Evolutionary conservation across 2,329 filamentous ascomycete species (phyloP), one percentile per base, ranked within the genome.

Genomic region (Neofusicoccum umdonicola): DNA sequence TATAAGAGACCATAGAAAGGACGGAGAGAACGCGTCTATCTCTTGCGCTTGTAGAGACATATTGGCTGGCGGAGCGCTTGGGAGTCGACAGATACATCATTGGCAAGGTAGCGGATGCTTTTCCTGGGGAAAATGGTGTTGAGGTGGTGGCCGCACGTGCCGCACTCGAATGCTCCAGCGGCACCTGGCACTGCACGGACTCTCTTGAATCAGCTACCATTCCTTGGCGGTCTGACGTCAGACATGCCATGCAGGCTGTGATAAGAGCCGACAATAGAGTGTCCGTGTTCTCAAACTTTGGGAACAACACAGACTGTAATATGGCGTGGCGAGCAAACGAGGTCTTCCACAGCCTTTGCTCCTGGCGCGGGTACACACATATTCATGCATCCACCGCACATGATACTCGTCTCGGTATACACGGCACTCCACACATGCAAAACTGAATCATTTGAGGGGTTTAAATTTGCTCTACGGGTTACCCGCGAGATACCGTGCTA

Each of bases 171-270:
- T 22, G 12, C 22, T 48, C 11, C 12, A 7, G n/a, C 47, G 4
- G 12, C 27, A 31, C 27, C 27, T 7, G 27, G 22, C 22, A 22
- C 22, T 27, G 51, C 52, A 57, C 52, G 52, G 52, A 44, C 52
- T 34, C 52, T 17, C 37, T 34, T 57, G 39, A 17, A 41, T 34
- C 52, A 57, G 39, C 37, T 13, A 42, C 39, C 9, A 42, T 44
- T 44, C n/a, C 52, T 57, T 57, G 52, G 52, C 52, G n/a, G 12
- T 22, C 39, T 57, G 39, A 57, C 52, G 41, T 57, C 52, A 57
- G 52, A 44, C 17, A n/a, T 12, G 12, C 39, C 37, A 12, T 7
- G 7, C 22, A 31, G 27, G 27, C 4, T 31, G 27, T 31, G 27
- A 31, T 31, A 31, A 31, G 27, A 31, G 3, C 4, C 27, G 4